phyloP scores from a whole-genome alignment of 2,329 filamentous ascomycete genomes.

The Pleomassaria siparia region DNA sequence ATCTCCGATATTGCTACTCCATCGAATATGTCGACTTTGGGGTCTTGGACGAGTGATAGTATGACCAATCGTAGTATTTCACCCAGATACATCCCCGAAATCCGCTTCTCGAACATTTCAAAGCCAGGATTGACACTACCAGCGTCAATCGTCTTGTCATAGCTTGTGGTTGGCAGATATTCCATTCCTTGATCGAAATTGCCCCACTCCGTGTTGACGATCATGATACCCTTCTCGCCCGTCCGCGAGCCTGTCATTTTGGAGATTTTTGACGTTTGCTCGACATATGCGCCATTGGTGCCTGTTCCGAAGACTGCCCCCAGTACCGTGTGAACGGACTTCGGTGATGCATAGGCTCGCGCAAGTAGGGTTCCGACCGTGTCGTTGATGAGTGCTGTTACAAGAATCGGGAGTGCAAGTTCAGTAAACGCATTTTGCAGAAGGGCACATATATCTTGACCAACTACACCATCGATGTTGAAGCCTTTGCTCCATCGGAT shows the following conservation, averaged over 20 bases:
- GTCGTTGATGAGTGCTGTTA: constrained; percentile 89
- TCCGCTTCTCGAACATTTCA: constrained; percentile 96
- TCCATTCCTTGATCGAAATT: constrained; percentile 89
- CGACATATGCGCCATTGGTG: constrained; percentile 92
- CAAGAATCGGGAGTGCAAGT: constrained; percentile 78
- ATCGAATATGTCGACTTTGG: constrained; percentile 67
- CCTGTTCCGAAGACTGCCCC: constrained; percentile 94
- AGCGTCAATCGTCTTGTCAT: constrained; percentile 72
- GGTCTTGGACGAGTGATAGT: constrained; percentile 66
- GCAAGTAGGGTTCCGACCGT: constrained; percentile 97
- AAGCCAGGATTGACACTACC: constrained; percentile 83
- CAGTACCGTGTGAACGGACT: constrained; percentile 75
- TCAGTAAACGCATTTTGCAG: constrained; percentile 84
- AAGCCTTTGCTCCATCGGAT: constrained; percentile 97
- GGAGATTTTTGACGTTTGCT: constrained; percentile 78
- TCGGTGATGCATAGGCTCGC: constrained; percentile 83
- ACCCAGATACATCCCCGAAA: constrained; percentile 93
- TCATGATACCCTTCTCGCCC: constrained; percentile 68
- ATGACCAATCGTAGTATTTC: constrained; percentile 80
- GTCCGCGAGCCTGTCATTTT: constrained; percentile 57
- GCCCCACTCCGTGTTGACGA: constrained; percentile 94
- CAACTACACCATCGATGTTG: constrained; percentile 83
- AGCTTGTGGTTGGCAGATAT: constrained; percentile 77
- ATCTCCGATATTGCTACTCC: constrained; percentile 59
- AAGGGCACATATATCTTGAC: constrained; percentile 84